A percentile compares a stretch with the other conserved stretches of the same genome.
Conservation (phyloP, 164 flowering plant species). For the Vitis rupestris region DNA sequence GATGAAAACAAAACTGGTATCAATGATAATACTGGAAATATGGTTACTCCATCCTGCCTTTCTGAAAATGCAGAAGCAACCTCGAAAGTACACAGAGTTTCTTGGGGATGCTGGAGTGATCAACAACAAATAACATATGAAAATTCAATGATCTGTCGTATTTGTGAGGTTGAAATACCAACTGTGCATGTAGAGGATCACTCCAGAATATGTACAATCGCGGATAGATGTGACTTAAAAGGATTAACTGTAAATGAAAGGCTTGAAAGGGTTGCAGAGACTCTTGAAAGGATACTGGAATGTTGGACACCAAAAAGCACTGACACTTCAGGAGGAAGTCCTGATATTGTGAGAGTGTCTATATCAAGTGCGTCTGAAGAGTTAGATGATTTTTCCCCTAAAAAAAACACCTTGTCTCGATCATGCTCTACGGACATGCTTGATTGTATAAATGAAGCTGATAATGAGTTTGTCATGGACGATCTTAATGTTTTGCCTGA, state of each 20-base stretch:
- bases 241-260: slow-evolving; percentile 86
- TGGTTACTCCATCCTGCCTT: slow-evolving; percentile 33
- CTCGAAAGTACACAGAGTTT: slow-evolving; percentile 29
- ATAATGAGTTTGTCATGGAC: slow-evolving; percentile 41
- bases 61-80: slow-evolving; percentile 37
- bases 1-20: slow-evolving; percentile 24
- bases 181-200: slow-evolving; percentile 89
- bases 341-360: slow-evolving; percentile 41
- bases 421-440: slow-evolving; percentile 45
- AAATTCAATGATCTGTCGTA: slow-evolving; percentile 84
- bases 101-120: slow-evolving; percentile 62
- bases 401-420: slow-evolving; percentile 22
- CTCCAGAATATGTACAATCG: slow-evolving; percentile 91
- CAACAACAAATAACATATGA: slow-evolving; percentile 52
- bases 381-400: slow-evolving; percentile 40
- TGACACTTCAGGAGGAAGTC: slow-evolving; percentile 45
- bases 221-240: slow-evolving; percentile 93
- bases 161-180: slow-evolving; percentile 96
- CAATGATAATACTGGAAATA: slow-evolving; percentile 24
- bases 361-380: slow-evolving; percentile 41
- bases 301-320: slow-evolving; percentile 65
- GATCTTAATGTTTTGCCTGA: slow-evolving; percentile 40
- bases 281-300: slow-evolving; percentile 80
- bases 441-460: slow-evolving; percentile 53
- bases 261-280: slow-evolving; percentile 83